Percentiles rank a stretch among this genome's conserved stretches.
These are phyloP conservation scores for Aspergillus asperescens DNA, from an alignment of 495 filamentous ascomycete species.

Conservation along the genomic window DNA sequence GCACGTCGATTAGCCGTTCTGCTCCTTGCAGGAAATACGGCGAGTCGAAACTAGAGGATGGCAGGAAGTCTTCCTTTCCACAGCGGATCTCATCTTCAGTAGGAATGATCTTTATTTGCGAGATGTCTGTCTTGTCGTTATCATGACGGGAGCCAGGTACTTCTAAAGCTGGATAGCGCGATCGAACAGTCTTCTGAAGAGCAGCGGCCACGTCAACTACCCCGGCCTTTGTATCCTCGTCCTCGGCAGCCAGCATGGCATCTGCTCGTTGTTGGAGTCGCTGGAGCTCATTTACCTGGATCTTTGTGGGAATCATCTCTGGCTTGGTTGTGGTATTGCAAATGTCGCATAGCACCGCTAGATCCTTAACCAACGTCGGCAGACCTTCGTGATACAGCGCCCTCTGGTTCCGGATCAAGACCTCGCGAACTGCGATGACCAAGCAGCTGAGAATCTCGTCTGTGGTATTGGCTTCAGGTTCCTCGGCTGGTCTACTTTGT, in stretches of 20 bases:
- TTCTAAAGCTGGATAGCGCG: background rate
- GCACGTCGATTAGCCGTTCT: background rate
- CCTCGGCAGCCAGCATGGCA: background rate
- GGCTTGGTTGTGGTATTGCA: background rate
- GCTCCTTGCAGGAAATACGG: background rate
- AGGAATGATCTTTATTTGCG: background rate
- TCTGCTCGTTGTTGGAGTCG: background rate
- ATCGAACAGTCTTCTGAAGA: background rate
- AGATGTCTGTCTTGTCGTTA: background rate
- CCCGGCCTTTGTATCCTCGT: background rate
- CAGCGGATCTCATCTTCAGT: conserved; percentile 4
- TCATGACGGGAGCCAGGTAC: background rate
- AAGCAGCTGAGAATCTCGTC: no score
- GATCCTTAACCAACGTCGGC: background rate
- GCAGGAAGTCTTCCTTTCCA: background rate
- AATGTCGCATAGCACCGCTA: background rate
- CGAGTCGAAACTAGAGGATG: background rate
- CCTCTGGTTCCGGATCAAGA: background rate
- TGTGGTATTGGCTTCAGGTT: no score
- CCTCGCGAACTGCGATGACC: background rate
- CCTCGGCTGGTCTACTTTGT: no score
- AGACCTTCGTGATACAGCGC: background rate
- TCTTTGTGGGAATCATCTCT: background rate
- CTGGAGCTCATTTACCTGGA: background rate
- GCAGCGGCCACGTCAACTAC: no score